These are phyloP conservation scores for Grammothele lineata DNA, from an alignment of 768 basidiomycete species.

Conservation along the genomic window DNA sequence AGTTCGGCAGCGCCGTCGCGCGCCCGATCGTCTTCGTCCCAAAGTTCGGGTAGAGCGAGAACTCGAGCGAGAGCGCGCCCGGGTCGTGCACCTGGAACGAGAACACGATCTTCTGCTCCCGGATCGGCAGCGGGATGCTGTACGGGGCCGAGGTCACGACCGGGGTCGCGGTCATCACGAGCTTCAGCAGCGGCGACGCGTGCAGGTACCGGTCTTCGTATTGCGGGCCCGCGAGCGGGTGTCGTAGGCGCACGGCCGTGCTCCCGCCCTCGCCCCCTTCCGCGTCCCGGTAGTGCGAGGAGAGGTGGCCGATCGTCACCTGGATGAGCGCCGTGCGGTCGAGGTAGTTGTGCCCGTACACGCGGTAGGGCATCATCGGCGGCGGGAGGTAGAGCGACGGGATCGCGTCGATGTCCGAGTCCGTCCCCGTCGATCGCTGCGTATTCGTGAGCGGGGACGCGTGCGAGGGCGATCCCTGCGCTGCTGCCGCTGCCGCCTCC, in stretches of 20 bases:
- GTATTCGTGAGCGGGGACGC: constrained; percentile 20
- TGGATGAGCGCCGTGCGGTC: constrained; percentile 85
- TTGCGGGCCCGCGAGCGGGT: constrained; percentile 67
- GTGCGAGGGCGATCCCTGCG: constrained; percentile 22
- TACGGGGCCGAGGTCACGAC: constrained; percentile 86
- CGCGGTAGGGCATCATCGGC: constrained; percentile 95
- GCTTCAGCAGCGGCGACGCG: constrained; percentile 81
- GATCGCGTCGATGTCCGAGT: constrained; percentile 85
- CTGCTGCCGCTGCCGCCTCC: background rate
- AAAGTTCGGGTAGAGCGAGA: constrained; percentile 96
- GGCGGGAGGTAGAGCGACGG: constrained; percentile 94
- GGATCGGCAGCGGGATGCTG: constrained; percentile 81
- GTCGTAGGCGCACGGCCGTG: constrained; percentile 59
- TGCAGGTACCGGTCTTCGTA: constrained; percentile 64
- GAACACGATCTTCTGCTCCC: constrained; percentile 67
- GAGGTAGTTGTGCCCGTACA: constrained; percentile 95
- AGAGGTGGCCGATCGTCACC: constrained; percentile 70
- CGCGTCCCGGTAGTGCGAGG: constrained; percentile 32
- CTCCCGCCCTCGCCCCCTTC: constrained; percentile 39
- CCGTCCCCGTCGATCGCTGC: constrained; percentile 28
- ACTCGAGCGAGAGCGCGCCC: constrained; percentile 74
- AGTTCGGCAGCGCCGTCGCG: constrained; percentile 77
- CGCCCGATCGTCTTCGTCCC: constrained; percentile 95
- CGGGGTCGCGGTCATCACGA: constrained; percentile 89
- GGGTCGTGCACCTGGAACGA: constrained; percentile 82